Evolutionary conservation across 177 flowering plant genomes (phyloP).

Genomic region (Vitis hybrid): DNA sequence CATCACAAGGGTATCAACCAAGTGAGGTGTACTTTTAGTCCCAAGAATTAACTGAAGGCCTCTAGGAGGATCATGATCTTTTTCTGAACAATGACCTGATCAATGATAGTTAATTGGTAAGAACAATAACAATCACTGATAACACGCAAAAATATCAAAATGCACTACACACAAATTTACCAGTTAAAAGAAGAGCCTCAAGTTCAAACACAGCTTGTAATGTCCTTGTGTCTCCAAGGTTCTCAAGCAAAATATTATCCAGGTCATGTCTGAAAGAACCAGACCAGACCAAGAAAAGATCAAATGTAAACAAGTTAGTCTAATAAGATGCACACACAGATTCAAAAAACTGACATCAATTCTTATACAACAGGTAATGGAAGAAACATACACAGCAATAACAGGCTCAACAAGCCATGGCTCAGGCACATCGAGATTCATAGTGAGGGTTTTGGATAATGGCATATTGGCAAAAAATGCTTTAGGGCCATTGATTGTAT

Average conservation of each 20-base stretch:
- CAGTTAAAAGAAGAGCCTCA: slow-evolving; percentile 94
- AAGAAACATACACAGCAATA: slow-evolving; percentile 79
- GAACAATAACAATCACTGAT: not conserved
- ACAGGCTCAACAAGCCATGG: slow-evolving; percentile 99
- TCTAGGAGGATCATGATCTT: slow-evolving; percentile 91
- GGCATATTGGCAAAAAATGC: slow-evolving; percentile 99
- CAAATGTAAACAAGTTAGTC: slow-evolving; percentile 4
- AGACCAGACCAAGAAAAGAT: slow-evolving; percentile 6
- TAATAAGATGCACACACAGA: not conserved
- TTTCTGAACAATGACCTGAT: slow-evolving; percentile 96
- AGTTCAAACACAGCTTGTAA: slow-evolving; percentile 95
- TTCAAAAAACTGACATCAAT: not conserved
- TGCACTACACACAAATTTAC: slow-evolving; percentile 30
- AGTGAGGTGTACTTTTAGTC: slow-evolving; percentile 74
- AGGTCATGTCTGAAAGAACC: slow-evolving; percentile 74
- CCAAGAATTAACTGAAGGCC: slow-evolving; percentile 98
- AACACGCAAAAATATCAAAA: not conserved
- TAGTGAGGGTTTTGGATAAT: slow-evolving; percentile 92
- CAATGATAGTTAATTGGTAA: slow-evolving; percentile 2
- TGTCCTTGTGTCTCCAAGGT: slow-evolving; percentile 83
- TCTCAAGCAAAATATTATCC: slow-evolving; percentile 97
- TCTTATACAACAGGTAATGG: not conserved
- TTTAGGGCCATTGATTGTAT: slow-evolving; percentile 75
- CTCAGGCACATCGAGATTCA: slow-evolving; percentile 99
- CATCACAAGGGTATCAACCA: slow-evolving; percentile 98